Evolutionary conservation across 352 stramenopile species (phyloP).

Genomic region (Hyaloperonospora arabidopsidis): DNA sequence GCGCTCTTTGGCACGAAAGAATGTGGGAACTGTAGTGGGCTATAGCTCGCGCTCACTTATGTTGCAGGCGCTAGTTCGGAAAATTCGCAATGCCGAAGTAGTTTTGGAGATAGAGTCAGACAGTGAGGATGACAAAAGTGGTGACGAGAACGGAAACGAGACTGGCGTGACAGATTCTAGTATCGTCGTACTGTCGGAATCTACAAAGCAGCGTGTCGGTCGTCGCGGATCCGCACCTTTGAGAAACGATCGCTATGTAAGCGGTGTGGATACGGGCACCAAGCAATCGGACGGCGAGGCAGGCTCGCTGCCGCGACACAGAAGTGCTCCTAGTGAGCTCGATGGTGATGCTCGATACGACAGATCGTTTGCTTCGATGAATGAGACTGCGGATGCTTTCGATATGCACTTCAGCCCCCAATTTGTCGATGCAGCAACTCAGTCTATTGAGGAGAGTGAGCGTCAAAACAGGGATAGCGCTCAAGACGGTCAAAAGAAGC

Average conservation of each 20-base stretch:
- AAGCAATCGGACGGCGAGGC: slow-evolving; percentile 17
- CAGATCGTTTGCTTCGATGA: slow-evolving; percentile 27
- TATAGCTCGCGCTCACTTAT: slow-evolving; percentile 41
- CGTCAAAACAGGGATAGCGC: neutral
- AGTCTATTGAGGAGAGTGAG: slow-evolving; percentile 8
- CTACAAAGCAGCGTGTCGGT: neutral
- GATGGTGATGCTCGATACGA: slow-evolving; percentile 9
- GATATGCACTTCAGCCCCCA: slow-evolving; percentile 57
- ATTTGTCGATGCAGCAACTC: slow-evolving; percentile 32
- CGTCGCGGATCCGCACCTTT: neutral
- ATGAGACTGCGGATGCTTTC: slow-evolving; percentile 19
- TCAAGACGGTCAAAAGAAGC: slow-evolving; percentile 4
- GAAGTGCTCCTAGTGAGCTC: slow-evolving; percentile 1
- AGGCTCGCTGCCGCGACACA: slow-evolving; percentile 12
- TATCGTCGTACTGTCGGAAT: neutral
- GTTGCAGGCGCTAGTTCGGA: slow-evolving; percentile 41
- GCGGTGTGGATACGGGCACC: slow-evolving; percentile 6
- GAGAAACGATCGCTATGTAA: slow-evolving; percentile 3
- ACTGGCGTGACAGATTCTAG: neutral
- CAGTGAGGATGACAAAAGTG: slow-evolving; percentile 19
- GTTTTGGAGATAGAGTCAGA: slow-evolving; percentile 18
- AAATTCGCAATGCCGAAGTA: slow-evolving; percentile 37
- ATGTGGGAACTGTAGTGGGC: slow-evolving; percentile 23
- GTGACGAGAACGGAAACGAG: slow-evolving; percentile 1
- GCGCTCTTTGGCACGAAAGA: slow-evolving; percentile 13